A percentile compares a stretch with the other conserved stretches of the same genome.
These are phyloP conservation scores for Trichoderma atrobrunneum DNA, from an alignment of 2,329 filamentous ascomycete species.

Conservation along the genomic window DNA sequence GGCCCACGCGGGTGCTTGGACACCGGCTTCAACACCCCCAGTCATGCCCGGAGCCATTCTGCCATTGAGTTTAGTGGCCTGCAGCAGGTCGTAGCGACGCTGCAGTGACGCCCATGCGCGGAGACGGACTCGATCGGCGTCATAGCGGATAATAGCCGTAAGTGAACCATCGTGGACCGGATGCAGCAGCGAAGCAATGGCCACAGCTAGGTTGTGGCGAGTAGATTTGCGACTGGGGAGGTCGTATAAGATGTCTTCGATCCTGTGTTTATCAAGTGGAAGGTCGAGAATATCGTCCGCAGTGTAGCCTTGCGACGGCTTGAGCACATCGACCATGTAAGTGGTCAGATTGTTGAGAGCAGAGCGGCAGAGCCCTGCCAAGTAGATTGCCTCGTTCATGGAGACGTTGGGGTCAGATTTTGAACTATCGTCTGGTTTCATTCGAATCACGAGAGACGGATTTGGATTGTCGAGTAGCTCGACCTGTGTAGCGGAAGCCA, in stretches of 20 bases:
- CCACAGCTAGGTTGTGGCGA: slow-evolving; percentile 31
- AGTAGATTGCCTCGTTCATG: slow-evolving; percentile 27
- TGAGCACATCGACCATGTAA: slow-evolving; percentile 31
- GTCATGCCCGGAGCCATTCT: slow-evolving; percentile 28
- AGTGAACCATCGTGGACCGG: slow-evolving; percentile 35
- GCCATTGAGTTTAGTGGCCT: slow-evolving; percentile 34
- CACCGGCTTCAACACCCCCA: slow-evolving; percentile 33
- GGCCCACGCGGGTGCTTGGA: slow-evolving; percentile 34
- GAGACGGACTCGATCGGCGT: slow-evolving; percentile 36
- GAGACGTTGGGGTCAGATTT: not conserved
- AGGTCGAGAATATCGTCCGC: slow-evolving; percentile 37
- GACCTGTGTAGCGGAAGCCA: slow-evolving; percentile 36
- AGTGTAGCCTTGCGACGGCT: slow-evolving; percentile 32
- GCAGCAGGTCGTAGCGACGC: slow-evolving; percentile 35
- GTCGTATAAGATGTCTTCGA: slow-evolving; percentile 32
- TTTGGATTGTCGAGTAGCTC: slow-evolving; percentile 22
- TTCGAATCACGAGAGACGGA: slow-evolving; percentile 23
- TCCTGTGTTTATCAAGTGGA: slow-evolving; percentile 31
- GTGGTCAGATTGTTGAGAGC: slow-evolving; percentile 30
- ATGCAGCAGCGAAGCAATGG: slow-evolving; percentile 34
- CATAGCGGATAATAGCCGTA: slow-evolving; percentile 38
- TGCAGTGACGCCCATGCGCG: slow-evolving; percentile 38
- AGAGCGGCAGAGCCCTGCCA: slow-evolving; percentile 31
- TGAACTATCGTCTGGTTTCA: not conserved
- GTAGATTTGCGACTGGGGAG: slow-evolving; percentile 37